Evolutionary conservation across 1,284 basidiomycete species (phyloP).

Genomic region (Peniophora sp.): DNA sequence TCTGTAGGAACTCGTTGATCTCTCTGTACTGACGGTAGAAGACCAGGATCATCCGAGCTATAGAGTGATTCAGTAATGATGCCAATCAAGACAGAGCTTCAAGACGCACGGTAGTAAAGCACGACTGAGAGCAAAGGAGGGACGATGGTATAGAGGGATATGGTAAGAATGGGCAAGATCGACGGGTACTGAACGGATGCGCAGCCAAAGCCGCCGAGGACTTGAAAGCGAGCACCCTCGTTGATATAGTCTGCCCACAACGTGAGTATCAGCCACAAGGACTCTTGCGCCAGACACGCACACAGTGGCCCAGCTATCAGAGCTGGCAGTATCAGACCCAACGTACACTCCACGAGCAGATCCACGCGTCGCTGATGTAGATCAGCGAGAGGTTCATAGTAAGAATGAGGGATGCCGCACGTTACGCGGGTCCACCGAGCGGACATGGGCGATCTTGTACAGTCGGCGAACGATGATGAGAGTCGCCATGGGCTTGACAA

Average conservation of each 20-base stretch:
- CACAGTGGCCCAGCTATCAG: not conserved
- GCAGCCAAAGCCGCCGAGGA: not conserved
- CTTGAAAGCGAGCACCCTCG: not conserved
- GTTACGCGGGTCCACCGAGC: not conserved
- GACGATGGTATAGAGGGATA: not conserved
- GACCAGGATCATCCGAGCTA: not conserved
- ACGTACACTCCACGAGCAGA: not conserved
- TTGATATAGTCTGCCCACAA: not conserved
- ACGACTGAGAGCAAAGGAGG: not conserved
- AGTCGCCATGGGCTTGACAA: not conserved
- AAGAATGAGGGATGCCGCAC: not conserved
- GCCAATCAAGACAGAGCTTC: not conserved
- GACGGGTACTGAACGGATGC: not conserved
- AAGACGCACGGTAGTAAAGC: not conserved
- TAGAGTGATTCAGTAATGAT: not conserved
- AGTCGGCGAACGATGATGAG: not conserved
- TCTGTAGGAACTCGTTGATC: not conserved
- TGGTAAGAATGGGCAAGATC: not conserved
- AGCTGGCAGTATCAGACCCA: not conserved
- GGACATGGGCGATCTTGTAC: not conserved
- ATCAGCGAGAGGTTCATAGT: not conserved
- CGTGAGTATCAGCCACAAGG: not conserved
- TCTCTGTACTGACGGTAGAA: not conserved
- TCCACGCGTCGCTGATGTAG: not conserved
- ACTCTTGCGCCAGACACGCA: not conserved